phyloP scores from a whole-genome alignment of 345 rosid genomes.

The Garcia nutans region DNA sequence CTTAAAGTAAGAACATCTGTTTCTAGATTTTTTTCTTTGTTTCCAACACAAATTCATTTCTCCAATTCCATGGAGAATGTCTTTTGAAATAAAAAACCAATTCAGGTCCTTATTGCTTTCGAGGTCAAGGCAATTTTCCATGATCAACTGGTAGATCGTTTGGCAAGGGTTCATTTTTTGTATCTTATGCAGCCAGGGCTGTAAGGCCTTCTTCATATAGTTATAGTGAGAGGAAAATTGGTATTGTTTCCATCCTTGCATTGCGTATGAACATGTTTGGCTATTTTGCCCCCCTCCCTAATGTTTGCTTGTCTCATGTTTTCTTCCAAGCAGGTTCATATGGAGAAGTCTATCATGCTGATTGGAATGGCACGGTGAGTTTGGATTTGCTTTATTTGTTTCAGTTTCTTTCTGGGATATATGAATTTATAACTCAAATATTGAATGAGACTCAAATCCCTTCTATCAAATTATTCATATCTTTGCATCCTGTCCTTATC shows the following conservation, averaged over 20 bases:
- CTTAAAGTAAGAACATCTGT: not conserved
- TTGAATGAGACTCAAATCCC: not conserved
- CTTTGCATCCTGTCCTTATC: not conserved
- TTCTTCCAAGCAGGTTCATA: conserved; percentile 70
- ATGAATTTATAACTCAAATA: not conserved
- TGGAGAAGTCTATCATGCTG: conserved; percentile 98
- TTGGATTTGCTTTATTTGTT: conserved; percentile 16
- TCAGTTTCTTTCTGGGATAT: not conserved
- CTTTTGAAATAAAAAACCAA: not conserved
- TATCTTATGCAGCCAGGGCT: not conserved
- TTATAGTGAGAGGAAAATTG: not conserved
- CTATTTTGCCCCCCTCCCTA: not conserved
- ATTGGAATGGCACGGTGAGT: conserved; percentile 98
- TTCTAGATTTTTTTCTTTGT: not conserved
- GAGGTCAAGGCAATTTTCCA: not conserved
- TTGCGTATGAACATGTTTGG: conserved; percentile 2
- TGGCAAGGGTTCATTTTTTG: not conserved
- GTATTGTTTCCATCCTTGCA: conserved; percentile 10
- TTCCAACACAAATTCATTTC: not conserved
- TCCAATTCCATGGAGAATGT: not conserved
- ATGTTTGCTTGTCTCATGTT: conserved; percentile 1
- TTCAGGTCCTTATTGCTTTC: not conserved
- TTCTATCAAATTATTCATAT: not conserved
- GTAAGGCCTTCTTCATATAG: not conserved
- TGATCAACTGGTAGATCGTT: not conserved